These are phyloP conservation scores for Trichoderma sp. DNA, from an alignment of 2,329 filamentous ascomycete species.

Conservation along the genomic window DNA sequence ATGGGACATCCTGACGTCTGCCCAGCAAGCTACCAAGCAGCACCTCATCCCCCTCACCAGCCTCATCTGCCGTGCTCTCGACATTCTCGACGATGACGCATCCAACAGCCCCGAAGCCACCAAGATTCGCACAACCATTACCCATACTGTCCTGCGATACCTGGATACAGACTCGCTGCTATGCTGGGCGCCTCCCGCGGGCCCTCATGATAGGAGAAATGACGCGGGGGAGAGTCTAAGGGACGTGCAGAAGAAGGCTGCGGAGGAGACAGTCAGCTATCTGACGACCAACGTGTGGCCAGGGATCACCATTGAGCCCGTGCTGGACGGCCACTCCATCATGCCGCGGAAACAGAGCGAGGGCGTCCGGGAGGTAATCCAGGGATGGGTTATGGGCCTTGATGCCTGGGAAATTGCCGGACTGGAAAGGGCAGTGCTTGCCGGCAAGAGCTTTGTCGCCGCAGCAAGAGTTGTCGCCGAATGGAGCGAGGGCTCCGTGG, in stretches of 20 bases:
- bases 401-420: slow-evolving; percentile 80
- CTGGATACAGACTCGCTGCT: slow-evolving; percentile 89
- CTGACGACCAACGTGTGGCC: slow-evolving; percentile 77
- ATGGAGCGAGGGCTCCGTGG: slow-evolving; percentile 75
- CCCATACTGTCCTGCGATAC: slow-evolving; percentile 74
- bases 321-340: slow-evolving; percentile 77
- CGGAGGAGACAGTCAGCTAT: slow-evolving; percentile 68
- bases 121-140: slow-evolving; percentile 63
- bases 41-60: slow-evolving; percentile 91
- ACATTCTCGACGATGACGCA: slow-evolving; percentile 69
- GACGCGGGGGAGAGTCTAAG: slow-evolving; percentile 61
- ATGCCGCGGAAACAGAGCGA: slow-evolving; percentile 71
- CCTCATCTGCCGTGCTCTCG: slow-evolving; percentile 76
- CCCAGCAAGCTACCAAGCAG: slow-evolving; percentile 78
- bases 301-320: slow-evolving; percentile 71
- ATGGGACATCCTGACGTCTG: slow-evolving; percentile 82
- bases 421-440: slow-evolving; percentile 77
- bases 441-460: slow-evolving; percentile 81
- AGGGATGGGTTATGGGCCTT: slow-evolving; percentile 72
- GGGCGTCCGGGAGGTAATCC: slow-evolving; percentile 73
- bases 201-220: slow-evolving; percentile 47
- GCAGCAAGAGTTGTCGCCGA: slow-evolving; percentile 76
- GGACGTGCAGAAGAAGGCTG: slow-evolving; percentile 67
- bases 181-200: slow-evolving; percentile 71
- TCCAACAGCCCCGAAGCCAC: slow-evolving; percentile 30